Evolutionary conservation across 2,329 filamentous ascomycete genomes (phyloP), one percentile per base, ranked within the genome.

Genomic region (Sodiomyces alkalinus): DNA sequence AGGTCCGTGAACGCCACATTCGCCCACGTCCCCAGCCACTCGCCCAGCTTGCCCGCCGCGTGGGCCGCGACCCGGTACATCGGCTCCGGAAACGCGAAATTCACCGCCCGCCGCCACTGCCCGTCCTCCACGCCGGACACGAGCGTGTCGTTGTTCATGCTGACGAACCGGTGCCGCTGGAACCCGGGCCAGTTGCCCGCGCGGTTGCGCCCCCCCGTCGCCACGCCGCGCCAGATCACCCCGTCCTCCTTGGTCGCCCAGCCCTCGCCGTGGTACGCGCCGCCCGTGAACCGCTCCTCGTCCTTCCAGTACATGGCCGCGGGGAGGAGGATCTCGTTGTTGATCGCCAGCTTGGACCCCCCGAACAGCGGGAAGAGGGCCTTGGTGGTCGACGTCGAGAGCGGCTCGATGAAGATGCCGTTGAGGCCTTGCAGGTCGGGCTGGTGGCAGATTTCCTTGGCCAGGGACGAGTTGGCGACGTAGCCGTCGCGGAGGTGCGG

Each of bases 81-180:
- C 4, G 53, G 37, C 0, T 54, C 45, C 0, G 70, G 68, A 10
- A 74, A 41, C 6, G 52, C 60, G 39, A 71, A 74, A 45, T 74
- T 74, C 32, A 59, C 45, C 0, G 64, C 51, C 4, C 45, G 38
- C 4, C 45, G 38, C 34, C 58, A 49, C 6, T 41, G 29, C 9
- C 51, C 52, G 3, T 49, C 41, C 38, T 75, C 65, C 3, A 64
- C 65, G 6, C 49, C 43, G 5, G 43, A 41, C 4, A 79, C 56
- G 32, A 60, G 62, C 6, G 74, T 78, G 8, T 58, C 65, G 40
- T 85, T 83, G 42, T 74, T 65, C 72, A 83, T 78, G 25, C 71
- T 60, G 2, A 82, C 64, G 43, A 85, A 80, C 2, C 80, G 74
- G 43, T 83, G 79, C 4, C 79, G 69, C 37, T 85, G 78, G 42